A percentile compares a stretch with the other conserved stretches of the same genome.
These are phyloP conservation scores for Termitomyces sp. DNA, from an alignment of 768 basidiomycete genomes.

Conservation along the genomic window DNA sequence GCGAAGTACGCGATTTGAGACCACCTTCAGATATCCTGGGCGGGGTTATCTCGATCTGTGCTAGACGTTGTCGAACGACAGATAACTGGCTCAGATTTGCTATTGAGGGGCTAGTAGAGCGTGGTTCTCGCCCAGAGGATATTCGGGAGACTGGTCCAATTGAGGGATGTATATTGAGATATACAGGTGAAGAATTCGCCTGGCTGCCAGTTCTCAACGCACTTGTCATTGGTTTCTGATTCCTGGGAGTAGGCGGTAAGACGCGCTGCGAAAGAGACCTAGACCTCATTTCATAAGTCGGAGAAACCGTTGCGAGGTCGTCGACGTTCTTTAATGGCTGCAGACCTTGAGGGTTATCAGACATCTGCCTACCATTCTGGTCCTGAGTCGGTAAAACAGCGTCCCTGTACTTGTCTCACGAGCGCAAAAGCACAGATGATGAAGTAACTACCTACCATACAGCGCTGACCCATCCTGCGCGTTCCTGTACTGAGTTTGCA, in stretches of 20 bases:
- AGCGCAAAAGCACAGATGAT: neutral
- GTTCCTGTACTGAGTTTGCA: slow-evolving; percentile 49
- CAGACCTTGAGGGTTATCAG: neutral
- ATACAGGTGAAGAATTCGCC: slow-evolving; percentile 11
- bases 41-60: slow-evolving; percentile 45
- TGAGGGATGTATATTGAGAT: slow-evolving; percentile 21
- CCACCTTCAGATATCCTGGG: slow-evolving; percentile 12
- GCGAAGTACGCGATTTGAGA: slow-evolving; percentile 7
- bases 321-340: neutral
- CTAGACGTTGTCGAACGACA: slow-evolving; percentile 61
- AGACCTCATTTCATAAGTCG: neutral
- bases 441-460: slow-evolving; percentile 48
- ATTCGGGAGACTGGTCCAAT: slow-evolving; percentile 16
- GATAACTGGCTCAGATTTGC: slow-evolving; percentile 54
- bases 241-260: slow-evolving; percentile 24
- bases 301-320: neutral
- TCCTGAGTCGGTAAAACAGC: slow-evolving; percentile 38
- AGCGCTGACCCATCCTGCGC: slow-evolving; percentile 70
- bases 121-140: slow-evolving; percentile 10
- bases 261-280: slow-evolving; percentile 23
- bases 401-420: slow-evolving; percentile 39
- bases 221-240: slow-evolving; percentile 1
- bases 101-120: slow-evolving; percentile 51
- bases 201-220: neutral
- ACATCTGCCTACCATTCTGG: neutral